Conservation (phyloP, 2,329 filamentous ascomycete genomes). For the Bipolaris victoriae region DNA sequence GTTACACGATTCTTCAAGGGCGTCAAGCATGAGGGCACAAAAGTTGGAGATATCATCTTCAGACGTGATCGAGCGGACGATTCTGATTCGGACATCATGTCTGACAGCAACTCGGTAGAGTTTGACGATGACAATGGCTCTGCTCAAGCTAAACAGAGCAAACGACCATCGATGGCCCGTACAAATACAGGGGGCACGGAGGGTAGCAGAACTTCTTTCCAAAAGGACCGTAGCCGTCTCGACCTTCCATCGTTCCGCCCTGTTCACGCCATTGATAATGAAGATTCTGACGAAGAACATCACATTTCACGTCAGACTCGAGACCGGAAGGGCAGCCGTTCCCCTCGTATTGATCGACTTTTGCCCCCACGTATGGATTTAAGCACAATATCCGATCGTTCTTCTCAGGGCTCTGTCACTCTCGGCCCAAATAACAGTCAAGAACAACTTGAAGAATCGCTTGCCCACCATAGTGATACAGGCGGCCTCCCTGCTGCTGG, state of each 20-base stretch:
- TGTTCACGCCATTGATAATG: constrained; percentile 30
- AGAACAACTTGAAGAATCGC: constrained; percentile 39
- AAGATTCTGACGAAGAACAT: constrained; percentile 34
- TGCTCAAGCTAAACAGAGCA: constrained; percentile 16
- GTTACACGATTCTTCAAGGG: constrained; percentile 80
- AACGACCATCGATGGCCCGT: constrained; percentile 41
- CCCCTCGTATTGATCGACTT: constrained; percentile 53
- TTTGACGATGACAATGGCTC: constrained; percentile 37
- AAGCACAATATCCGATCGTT: constrained; percentile 33
- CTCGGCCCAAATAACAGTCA: constrained; percentile 31
- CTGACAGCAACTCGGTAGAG: constrained; percentile 53
- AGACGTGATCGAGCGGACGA: constrained; percentile 59
- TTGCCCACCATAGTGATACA: constrained; percentile 41
- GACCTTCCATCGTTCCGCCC: constrained; percentile 47
- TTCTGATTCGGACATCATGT: constrained; percentile 53
- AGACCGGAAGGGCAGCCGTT: constrained; percentile 46
- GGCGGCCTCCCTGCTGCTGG: constrained; percentile 38
- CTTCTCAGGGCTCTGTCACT: constrained; percentile 30
- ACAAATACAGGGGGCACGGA: constrained; percentile 34
- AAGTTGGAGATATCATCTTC: constrained; percentile 66
- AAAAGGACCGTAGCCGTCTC: constrained; percentile 38
- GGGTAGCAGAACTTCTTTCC: constrained; percentile 30
- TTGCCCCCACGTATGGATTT: constrained; percentile 59
- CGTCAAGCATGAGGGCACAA: constrained; percentile 68
- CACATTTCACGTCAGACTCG: constrained; percentile 53